phyloP scores from a whole-genome alignment of 108 stramenopile genomes.

The Poteriospumella lacustris region DNA sequence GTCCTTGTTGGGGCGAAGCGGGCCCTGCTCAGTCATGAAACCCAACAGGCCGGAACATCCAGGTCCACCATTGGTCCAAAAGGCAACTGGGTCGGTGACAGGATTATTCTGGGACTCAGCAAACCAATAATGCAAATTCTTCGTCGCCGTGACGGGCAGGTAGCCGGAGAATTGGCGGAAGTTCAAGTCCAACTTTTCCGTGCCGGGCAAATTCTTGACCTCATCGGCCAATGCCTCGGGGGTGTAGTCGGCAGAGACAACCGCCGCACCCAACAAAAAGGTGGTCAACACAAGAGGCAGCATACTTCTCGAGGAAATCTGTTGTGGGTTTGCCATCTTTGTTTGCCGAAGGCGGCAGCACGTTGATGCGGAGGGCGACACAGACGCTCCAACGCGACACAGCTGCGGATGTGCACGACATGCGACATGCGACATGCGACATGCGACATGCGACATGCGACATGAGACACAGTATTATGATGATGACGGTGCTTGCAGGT shows the following conservation, averaged over 20 bases:
- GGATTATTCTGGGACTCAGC: slow-evolving; percentile 24
- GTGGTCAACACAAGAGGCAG: background rate
- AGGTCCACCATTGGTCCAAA: slow-evolving; percentile 56
- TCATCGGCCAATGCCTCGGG: slow-evolving; percentile 25
- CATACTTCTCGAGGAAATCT: too few relatives aligned
- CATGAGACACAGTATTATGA: too few relatives aligned
- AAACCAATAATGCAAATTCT: slow-evolving; percentile 27
- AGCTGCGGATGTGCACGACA: too few relatives aligned
- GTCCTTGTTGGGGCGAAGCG: slow-evolving; percentile 41
- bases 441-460: too few relatives aligned
- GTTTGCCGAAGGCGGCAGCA: too few relatives aligned
- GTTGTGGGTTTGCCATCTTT: too few relatives aligned
- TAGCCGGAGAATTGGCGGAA: slow-evolving; percentile 27
- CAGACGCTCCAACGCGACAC: too few relatives aligned
- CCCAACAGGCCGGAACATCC: slow-evolving; percentile 51
- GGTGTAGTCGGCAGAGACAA: background rate
- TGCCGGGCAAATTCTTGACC: slow-evolving; percentile 1
- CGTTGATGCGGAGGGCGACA: too few relatives aligned
- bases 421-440: too few relatives aligned
- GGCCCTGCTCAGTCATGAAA: slow-evolving; percentile 51
- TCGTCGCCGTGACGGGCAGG: background rate
- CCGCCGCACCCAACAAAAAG: background rate
- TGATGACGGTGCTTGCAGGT: too few relatives aligned
- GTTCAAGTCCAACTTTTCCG: slow-evolving; percentile 12
- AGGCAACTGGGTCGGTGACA: slow-evolving; percentile 23